These are phyloP conservation scores for Sarcodon aspratus DNA, from an alignment of 768 basidiomycete species.

Conservation along the genomic window DNA sequence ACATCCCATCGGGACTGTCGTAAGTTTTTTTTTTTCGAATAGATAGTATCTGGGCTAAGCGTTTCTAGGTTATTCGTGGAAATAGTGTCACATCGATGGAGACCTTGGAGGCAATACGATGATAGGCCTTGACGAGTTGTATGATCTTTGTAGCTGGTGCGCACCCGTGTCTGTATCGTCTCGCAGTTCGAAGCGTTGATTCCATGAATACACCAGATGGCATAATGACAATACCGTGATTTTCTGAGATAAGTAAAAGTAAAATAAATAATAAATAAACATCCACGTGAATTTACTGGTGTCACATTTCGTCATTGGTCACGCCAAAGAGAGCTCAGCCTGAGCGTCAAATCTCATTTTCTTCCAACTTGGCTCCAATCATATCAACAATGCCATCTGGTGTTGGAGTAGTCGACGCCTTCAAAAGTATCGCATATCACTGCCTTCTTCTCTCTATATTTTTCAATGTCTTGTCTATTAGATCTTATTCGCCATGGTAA, in stretches of 20 bases:
- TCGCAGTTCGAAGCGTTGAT: no score
- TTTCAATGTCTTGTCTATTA: constrained; percentile 11
- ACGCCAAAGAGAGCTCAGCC: no score
- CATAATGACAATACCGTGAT: no score
- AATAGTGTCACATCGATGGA: constrained; percentile 98
- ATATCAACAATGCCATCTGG: constrained; percentile 40
- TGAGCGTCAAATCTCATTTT: neutral
- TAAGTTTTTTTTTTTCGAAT: constrained; percentile 28
- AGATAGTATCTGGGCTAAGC: constrained; percentile 2
- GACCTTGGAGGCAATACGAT: constrained; percentile 55
- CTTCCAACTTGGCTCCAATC: neutral
- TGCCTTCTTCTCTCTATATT: constrained; percentile 2
- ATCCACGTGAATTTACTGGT: no score
- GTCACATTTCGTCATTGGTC: no score
- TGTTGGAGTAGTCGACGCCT: constrained; percentile 65
- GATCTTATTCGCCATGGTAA: constrained; percentile 47
- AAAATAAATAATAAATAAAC: no score
- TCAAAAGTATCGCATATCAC: constrained; percentile 52
- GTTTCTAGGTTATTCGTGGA: constrained; percentile 79
- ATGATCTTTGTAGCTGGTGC: no score
- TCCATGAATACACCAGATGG: no score
- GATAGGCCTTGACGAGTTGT: no score
- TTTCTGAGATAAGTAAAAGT: no score
- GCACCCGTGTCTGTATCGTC: no score
- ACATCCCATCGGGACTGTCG: constrained; percentile 85